These are phyloP conservation scores for Penicillium manginii DNA, from an alignment of 495 filamentous ascomycete genomes.

Conservation along the genomic window DNA sequence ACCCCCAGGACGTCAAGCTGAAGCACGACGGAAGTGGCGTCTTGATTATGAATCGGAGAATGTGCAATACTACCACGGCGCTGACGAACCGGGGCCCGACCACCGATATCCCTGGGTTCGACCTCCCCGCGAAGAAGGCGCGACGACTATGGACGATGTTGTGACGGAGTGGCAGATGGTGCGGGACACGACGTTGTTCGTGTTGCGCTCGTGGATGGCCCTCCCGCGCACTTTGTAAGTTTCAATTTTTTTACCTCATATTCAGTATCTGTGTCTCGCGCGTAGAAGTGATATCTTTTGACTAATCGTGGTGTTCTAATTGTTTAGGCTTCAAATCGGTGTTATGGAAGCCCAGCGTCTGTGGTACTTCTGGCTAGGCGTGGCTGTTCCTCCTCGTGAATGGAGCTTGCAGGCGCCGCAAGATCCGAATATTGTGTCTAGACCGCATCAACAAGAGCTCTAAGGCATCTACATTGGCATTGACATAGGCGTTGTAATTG, in stretches of 20 bases:
- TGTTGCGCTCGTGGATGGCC: slow-evolving; percentile 70
- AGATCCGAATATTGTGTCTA: neutral
- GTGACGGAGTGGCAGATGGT: slow-evolving; percentile 65
- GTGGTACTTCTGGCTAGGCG: slow-evolving; percentile 79
- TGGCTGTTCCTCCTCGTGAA: slow-evolving; percentile 67
- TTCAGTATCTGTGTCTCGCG: neutral
- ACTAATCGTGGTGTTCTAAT: no score
- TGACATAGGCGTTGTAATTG: neutral
- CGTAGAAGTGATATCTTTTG: no score
- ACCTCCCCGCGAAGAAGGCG: slow-evolving; percentile 29
- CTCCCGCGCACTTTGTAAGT: slow-evolving; percentile 76
- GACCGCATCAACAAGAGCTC: slow-evolving; percentile 2
- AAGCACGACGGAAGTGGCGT: slow-evolving; percentile 41
- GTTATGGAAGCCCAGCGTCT: slow-evolving; percentile 62
- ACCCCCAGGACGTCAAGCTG: slow-evolving; percentile 26
- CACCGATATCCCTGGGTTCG: slow-evolving; percentile 44
- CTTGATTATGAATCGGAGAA: slow-evolving; percentile 46
- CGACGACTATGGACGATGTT: slow-evolving; percentile 60
- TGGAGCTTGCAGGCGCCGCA: slow-evolving; percentile 64
- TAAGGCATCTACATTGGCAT: neutral
- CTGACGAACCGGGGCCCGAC: slow-evolving; percentile 17
- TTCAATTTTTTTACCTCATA: neutral
- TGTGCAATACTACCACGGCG: slow-evolving; percentile 40
- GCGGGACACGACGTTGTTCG: slow-evolving; percentile 61
- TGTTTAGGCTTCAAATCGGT: slow-evolving; percentile 7